phyloP scores from a whole-genome alignment of 2,329 filamentous ascomycete genomes.

The Emydomyces testavorans region DNA sequence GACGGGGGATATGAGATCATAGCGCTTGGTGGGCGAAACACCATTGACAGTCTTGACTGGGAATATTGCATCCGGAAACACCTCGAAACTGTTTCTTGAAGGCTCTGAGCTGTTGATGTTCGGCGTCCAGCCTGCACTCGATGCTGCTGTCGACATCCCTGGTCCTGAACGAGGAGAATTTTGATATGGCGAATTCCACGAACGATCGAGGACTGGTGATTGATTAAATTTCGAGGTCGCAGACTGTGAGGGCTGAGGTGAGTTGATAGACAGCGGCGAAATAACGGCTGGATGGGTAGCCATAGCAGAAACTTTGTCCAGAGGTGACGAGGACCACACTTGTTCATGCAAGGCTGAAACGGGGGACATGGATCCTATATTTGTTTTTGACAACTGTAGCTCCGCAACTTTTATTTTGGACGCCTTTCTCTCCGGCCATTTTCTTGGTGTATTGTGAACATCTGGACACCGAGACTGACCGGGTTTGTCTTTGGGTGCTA shows the following conservation, averaged over 20 bases:
- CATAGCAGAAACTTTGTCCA: slow-evolving; percentile 1
- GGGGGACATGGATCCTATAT: slow-evolving; percentile 5
- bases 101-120: background rate
- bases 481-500: background rate
- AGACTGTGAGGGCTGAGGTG: slow-evolving; percentile 17
- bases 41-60: background rate
- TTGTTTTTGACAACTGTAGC: background rate
- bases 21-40: background rate
- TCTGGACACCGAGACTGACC: background rate
- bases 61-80: background rate
- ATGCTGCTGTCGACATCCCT: background rate
- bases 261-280: slow-evolving; percentile 19
- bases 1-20: slow-evolving; percentile 19
- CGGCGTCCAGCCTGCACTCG: background rate
- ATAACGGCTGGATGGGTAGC: slow-evolving; percentile 16
- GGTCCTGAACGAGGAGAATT: slow-evolving; percentile 3
- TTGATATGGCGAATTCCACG: background rate
- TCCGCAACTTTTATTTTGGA: slow-evolving; percentile 1
- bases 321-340: background rate
- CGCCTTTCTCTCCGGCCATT: background rate
- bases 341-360: slow-evolving; percentile 1
- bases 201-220: background rate
- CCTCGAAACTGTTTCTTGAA: slow-evolving; percentile 8
- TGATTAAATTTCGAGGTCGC: slow-evolving; percentile 6
- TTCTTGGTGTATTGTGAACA: background rate